Evolutionary conservation across 805 yeast species (phyloP).

Genomic region (Ogataea henricii): DNA sequence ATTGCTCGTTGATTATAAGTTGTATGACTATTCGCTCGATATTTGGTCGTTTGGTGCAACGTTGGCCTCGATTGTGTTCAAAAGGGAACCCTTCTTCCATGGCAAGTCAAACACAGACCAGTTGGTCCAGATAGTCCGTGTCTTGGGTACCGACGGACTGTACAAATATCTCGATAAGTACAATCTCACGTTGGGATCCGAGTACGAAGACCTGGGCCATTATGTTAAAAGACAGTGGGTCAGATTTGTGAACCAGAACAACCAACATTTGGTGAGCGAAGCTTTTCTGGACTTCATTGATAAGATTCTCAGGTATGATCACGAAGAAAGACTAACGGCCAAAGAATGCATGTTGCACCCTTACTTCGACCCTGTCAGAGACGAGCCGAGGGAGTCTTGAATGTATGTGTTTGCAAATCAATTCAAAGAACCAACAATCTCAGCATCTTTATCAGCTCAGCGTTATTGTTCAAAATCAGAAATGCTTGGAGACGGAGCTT

Average conservation of each 20-base stretch:
- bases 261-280: conserved; percentile 64
- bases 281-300: conserved; percentile 84
- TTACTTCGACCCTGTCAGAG: conserved; percentile 38
- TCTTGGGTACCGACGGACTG: conserved; percentile 82
- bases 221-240: conserved; percentile 88
- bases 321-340: conserved; percentile 85
- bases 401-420: not conserved
- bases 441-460: conserved; percentile 15
- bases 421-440: conserved; percentile 9
- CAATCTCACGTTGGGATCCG: conserved; percentile 66
- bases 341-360: conserved; percentile 81
- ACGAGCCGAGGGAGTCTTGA: conserved; percentile 8
- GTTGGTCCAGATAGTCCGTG: conserved; percentile 83
- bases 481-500: conserved; percentile 19
- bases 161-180: conserved; percentile 70
- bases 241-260: conserved; percentile 68
- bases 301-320: conserved; percentile 79
- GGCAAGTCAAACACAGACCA: conserved; percentile 92
- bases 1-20: conserved; percentile 77
- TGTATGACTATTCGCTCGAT: conserved; percentile 89
- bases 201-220: conserved; percentile 74
- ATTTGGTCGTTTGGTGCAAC: conserved; percentile 95
- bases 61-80: conserved; percentile 86
- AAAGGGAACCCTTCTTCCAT: conserved; percentile 89
- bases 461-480: conserved; percentile 19